Percentiles rank a stretch among this genome's conserved stretches.
Conservation (phyloP, 2,329 filamentous ascomycete genomes). For the Fusarium sp. region DNA sequence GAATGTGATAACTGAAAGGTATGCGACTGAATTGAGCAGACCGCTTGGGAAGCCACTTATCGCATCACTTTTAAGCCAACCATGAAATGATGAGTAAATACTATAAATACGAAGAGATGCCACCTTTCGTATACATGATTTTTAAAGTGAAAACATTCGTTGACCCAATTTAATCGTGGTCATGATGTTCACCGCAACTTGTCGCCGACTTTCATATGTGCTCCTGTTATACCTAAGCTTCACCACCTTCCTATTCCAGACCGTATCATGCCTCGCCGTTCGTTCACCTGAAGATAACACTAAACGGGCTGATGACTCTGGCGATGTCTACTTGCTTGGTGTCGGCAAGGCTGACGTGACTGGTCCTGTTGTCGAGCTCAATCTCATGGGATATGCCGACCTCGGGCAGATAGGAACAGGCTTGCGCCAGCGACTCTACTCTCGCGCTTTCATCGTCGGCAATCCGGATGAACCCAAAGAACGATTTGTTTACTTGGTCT, state of each 20-base stretch:
- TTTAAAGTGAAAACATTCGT: background rate
- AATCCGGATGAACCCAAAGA: background rate
- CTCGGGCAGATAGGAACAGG: background rate
- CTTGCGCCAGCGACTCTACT: background rate
- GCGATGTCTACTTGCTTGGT: background rate
- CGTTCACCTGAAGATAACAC: background rate
- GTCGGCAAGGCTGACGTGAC: slow-evolving; percentile 10
- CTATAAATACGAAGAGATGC: background rate
- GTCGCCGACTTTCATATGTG: background rate
- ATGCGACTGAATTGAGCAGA: background rate
- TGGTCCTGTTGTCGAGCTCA: slow-evolving; percentile 9
- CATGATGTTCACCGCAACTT: background rate
- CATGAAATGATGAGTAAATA: background rate
- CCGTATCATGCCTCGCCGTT: background rate
- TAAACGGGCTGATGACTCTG: background rate
- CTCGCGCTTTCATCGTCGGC: background rate
- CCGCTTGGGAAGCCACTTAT: background rate
- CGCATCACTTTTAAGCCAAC: background rate
- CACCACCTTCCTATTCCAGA: background rate
- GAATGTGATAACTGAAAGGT: background rate
- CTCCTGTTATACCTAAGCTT: background rate
- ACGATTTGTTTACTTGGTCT: background rate
- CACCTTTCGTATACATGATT: fast-evolving
- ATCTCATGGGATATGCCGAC: slow-evolving; percentile 14
- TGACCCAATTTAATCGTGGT: background rate